Base-by-base conservation (phyloP, 441 rosid genomes). In the Raphanus hybrid region DNA sequence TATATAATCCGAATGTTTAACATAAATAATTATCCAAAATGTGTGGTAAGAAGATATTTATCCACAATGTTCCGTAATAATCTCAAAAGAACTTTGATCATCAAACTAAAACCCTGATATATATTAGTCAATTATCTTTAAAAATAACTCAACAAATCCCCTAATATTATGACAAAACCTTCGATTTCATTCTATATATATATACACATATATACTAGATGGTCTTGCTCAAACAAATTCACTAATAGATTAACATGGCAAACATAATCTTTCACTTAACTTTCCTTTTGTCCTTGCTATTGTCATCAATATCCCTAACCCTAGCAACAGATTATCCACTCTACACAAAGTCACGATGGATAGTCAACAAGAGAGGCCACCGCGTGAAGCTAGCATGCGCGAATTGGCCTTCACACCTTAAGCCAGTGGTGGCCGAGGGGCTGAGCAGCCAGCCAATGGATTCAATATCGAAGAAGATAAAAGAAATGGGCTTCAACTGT, bases 371-470 rank as follows among this genome's bases (percentile, higher is more conserved):
- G 74, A 67, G 57, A 0, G 90, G 90, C 37, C 77, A 61, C 34
- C 88, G 96, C 14, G 90, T 89, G 69, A 93, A 93, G 86, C 83
- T 90, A 61, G 92, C 92, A 0, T 93, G 97, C 80, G 84, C 85
- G 54, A 92, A 90, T 64, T 92, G 96, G 98, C 90, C 83, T 10
- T 62, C 93, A 1, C 98, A 93, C 75, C 88, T 92, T 0, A 80
- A 90, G 3, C 67, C 86, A 41, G 73, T 88, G 48, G 90, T 92
- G 27, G 97, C 97, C 5, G 97, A 94, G 82, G 98, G 97, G 18
- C 88, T 92, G 0, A 88, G 87, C 88, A 90, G 84, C 80, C 92
- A 83, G 76, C 87, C 96, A 5, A 60, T 90, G 82, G 87, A 88
- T 55, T 64, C 10, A 20, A 85, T 91, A 23, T 75, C 88, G 4